Evolutionary conservation across 148 eudicot species (phyloP).

Genomic region (Gaultheria prostrata): DNA sequence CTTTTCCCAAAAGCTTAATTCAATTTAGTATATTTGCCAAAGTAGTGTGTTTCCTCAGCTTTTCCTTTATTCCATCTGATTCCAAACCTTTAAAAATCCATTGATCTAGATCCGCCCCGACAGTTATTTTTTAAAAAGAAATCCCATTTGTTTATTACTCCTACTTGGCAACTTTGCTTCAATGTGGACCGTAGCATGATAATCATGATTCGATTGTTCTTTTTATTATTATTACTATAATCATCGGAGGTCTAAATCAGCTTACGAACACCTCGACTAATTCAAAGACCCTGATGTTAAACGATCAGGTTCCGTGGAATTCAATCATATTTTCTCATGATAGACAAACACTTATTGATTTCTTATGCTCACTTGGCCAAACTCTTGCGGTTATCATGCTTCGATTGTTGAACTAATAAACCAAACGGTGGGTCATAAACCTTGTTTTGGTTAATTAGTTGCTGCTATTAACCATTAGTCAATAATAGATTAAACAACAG

Average conservation of each 20-base stretch:
- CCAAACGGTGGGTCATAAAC: not conserved
- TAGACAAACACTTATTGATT: no score
- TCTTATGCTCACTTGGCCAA: no score
- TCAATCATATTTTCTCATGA: no score
- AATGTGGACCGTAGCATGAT: no score
- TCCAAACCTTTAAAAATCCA: not conserved
- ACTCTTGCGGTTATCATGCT: not conserved
- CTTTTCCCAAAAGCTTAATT: conserved; percentile 6
- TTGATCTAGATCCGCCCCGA: not conserved
- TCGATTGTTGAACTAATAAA: not conserved
- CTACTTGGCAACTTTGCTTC: not conserved
- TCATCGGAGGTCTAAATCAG: no score
- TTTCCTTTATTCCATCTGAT: conserved; percentile 10
- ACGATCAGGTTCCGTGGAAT: no score
- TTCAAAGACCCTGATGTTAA: no score
- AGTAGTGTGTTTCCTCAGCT: not conserved
- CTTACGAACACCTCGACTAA: no score
- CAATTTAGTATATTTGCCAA: conserved; percentile 6
- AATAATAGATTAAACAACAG: no score
- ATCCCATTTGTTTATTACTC: not conserved
- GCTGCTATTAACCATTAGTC: not conserved
- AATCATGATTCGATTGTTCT: no score
- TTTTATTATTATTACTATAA: no score
- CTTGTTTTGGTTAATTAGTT: not conserved
- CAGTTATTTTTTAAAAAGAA: not conserved